phyloP scores from a whole-genome alignment of 1,284 basidiomycete species.

The Lignosus rhinocerotis region DNA sequence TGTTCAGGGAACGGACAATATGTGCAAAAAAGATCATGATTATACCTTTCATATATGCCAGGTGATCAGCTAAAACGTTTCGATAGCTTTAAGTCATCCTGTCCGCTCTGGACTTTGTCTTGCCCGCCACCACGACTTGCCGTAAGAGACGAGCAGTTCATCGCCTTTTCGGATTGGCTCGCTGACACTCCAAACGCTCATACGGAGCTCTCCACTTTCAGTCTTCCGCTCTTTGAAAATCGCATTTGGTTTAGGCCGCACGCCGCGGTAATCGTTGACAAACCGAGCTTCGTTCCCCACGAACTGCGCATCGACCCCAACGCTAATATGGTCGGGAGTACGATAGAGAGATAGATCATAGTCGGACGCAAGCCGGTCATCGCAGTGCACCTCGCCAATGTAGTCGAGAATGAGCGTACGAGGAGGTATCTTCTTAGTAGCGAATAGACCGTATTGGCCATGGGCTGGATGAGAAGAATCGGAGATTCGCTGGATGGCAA shows the following conservation, averaged over 20 bases:
- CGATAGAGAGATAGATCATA: conserved; percentile 86
- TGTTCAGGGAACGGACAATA: too few species aligned
- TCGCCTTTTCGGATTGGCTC: conserved; percentile 75
- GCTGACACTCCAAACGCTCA: conserved; percentile 71
- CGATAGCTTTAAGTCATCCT: background rate
- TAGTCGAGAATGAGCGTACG: conserved; percentile 79
- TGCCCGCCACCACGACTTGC: conserved; percentile 87
- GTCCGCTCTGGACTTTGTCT: conserved; percentile 26
- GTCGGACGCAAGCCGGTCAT: conserved; percentile 69
- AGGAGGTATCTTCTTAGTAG: conserved; percentile 65
- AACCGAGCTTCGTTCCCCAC: conserved; percentile 88
- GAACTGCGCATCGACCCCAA: conserved; percentile 72
- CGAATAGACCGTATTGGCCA: conserved; percentile 86
- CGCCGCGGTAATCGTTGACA: conserved; percentile 85
- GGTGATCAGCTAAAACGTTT: background rate
- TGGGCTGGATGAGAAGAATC: conserved; percentile 42
- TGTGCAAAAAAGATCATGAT: background rate
- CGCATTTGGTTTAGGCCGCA: conserved; percentile 69
- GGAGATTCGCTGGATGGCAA: conserved; percentile 29
- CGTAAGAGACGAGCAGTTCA: conserved; percentile 88
- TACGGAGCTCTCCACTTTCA: conserved; percentile 65
- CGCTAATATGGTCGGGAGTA: conserved; percentile 48
- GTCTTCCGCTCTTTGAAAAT: conserved; percentile 66
- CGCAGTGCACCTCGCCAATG: conserved; percentile 80
- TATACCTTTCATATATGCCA: background rate